Percentiles rank a stretch among this genome's conserved stretches.
phyloP scores from a whole-genome alignment of 1,284 basidiomycete species.

The Cerrena zonata region DNA sequence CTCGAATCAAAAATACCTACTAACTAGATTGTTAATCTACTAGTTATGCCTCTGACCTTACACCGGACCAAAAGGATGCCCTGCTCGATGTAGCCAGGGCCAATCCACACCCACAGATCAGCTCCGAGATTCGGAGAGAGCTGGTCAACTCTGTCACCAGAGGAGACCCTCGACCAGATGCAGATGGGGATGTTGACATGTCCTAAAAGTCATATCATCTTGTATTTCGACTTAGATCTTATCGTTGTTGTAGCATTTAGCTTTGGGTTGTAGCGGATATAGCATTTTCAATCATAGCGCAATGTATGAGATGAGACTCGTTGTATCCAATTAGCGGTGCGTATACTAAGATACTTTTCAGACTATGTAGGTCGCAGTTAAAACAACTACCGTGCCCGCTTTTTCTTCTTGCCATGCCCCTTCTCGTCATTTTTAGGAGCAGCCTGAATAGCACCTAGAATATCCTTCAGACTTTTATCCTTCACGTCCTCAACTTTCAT shows the following conservation, averaged over 20 bases:
- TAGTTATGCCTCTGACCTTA: constrained; percentile 94
- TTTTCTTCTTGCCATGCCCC: constrained; percentile 20
- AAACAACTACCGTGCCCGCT: constrained; percentile 11
- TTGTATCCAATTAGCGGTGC: too few species aligned
- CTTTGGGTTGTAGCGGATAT: too few species aligned
- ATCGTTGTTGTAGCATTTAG: background rate
- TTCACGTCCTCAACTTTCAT: constrained; percentile 15
- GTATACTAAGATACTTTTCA: background rate
- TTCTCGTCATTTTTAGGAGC: constrained; percentile 37
- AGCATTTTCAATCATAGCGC: too few species aligned
- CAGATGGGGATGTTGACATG: constrained; percentile 36
- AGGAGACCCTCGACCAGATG: constrained; percentile 56
- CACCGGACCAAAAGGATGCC: constrained; percentile 95
- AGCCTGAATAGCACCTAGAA: constrained; percentile 40
- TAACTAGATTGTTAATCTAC: background rate
- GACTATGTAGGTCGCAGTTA: background rate
- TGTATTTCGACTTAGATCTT: background rate
- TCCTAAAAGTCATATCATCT: constrained; percentile 10
- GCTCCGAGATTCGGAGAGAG: constrained; percentile 87
- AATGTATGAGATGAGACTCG: too few species aligned
- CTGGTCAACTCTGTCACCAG: constrained; percentile 67
- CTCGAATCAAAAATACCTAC: background rate
- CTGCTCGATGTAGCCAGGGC: constrained; percentile 89
- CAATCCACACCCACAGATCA: constrained; percentile 84
- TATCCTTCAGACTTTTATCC: constrained; percentile 31